Evolutionary conservation across 805 yeast genomes (phyloP).

Genomic region (Schwanniomyces vanrijiae): DNA sequence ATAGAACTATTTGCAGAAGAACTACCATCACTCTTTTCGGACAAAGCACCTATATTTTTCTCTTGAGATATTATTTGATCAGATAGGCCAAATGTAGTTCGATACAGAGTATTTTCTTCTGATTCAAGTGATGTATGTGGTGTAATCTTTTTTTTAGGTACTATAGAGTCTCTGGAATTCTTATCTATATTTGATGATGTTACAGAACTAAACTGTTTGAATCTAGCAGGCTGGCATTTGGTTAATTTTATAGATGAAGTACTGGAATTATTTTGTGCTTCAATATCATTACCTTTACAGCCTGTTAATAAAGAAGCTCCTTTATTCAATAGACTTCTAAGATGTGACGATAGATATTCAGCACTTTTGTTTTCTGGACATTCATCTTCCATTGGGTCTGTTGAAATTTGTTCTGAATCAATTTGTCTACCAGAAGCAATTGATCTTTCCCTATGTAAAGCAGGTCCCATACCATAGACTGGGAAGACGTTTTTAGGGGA

Average conservation of each 20-base stretch:
- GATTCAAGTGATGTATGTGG: not conserved
- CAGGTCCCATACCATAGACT: slow-evolving; percentile 73
- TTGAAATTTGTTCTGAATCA: slow-evolving; percentile 2
- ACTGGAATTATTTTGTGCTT: not conserved
- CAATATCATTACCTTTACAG: not conserved
- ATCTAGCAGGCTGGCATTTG: not conserved
- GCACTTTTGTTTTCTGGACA: not conserved
- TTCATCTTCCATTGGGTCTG: too few species aligned
- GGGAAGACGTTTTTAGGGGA: slow-evolving; percentile 83
- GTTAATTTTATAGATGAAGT: not conserved
- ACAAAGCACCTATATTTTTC: not conserved
- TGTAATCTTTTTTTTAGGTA: not conserved
- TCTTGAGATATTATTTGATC: not conserved
- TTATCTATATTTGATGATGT: not conserved
- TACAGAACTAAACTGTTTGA: not conserved
- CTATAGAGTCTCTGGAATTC: not conserved
- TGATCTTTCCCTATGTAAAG: slow-evolving; percentile 53
- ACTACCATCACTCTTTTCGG: not conserved
- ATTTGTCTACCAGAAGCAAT: slow-evolving; percentile 43
- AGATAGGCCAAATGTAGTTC: not conserved
- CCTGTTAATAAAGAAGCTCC: not conserved
- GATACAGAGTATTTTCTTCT: not conserved
- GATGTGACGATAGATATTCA: not conserved
- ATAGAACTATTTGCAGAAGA: not conserved
- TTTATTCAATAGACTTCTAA: not conserved